Conservation (phyloP, 768 basidiomycete genomes). For the Xerocomus brunneocitrinus region DNA sequence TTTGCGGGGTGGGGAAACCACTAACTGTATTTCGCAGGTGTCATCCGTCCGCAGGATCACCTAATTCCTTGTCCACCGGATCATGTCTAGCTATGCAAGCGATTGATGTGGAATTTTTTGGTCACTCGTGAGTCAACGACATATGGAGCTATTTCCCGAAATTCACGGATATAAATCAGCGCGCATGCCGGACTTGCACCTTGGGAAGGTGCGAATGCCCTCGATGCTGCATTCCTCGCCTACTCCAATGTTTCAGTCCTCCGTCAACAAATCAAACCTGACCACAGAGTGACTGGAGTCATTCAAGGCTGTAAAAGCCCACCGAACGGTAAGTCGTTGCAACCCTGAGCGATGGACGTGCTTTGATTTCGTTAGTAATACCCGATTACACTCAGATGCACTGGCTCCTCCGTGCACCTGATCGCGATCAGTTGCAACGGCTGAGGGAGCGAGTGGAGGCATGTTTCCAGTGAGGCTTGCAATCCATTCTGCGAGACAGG, state of each 20-base stretch:
- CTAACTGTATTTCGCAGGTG: conserved; percentile 46
- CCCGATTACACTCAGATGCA: conserved; percentile 77
- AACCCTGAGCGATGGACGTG: neutral
- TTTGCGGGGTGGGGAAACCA: conserved; percentile 5
- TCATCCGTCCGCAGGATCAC: conserved; percentile 60
- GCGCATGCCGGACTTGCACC: conserved; percentile 79
- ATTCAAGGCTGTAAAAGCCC: conserved; percentile 65
- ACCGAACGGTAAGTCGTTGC: conserved; percentile 53
- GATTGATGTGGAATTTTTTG: conserved; percentile 67
- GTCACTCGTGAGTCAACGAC: conserved; percentile 52
- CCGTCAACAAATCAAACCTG: conserved; percentile 83
- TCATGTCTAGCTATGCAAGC: conserved; percentile 60
- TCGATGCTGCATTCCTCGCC: conserved; percentile 84
- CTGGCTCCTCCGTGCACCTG: conserved; percentile 70
- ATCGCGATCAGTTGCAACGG: conserved; percentile 46
- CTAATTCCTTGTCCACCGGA: conserved; percentile 46
- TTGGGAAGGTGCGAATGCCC: conserved; percentile 83
- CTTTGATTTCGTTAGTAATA: conserved; percentile 49
- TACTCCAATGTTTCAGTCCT: conserved; percentile 76
- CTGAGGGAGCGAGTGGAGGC: conserved; percentile 57
- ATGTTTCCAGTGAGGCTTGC: conserved; percentile 61
- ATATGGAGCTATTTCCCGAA: neutral
- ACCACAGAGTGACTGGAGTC: conserved; percentile 74
- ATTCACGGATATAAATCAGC: conserved; percentile 32
- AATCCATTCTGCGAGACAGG: neutral